Conservation (phyloP, 73 alveolate species). For the Paramecium sonneborni region DNA sequence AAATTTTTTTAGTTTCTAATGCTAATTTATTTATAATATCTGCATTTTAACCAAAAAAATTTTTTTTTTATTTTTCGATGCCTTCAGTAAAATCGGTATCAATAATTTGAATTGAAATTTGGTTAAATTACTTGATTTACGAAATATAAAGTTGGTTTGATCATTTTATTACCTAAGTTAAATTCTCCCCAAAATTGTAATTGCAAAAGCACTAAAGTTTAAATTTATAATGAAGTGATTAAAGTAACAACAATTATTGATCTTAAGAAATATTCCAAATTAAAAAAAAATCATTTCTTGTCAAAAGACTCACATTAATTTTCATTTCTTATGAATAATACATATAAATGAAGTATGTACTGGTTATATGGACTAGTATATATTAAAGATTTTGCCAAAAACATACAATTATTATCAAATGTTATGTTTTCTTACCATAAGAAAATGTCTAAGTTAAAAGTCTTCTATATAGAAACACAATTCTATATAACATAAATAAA, state of each 20-base stretch:
- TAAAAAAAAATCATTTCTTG: slow-evolving; percentile 15
- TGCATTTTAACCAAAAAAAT: neutral
- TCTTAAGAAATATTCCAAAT: slow-evolving; percentile 46
- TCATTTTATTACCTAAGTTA: no score
- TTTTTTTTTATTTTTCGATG: neutral
- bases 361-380: slow-evolving; percentile 10
- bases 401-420: slow-evolving; percentile 46
- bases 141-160: no score
- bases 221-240: neutral
- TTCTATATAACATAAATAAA: slow-evolving; percentile 33
- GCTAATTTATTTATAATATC: slow-evolving; percentile 35
- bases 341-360: neutral
- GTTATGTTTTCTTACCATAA: slow-evolving; percentile 49
- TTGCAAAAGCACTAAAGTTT: slow-evolving; percentile 24
- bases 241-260: slow-evolving; percentile 58
- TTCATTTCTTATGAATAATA: slow-evolving; percentile 29
- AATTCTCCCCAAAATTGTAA: neutral
- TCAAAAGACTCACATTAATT: slow-evolving; percentile 48
- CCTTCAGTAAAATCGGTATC: slow-evolving; percentile 8
- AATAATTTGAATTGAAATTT: no score
- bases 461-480: neutral
- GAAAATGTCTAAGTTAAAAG: slow-evolving; percentile 22
- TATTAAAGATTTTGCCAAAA: slow-evolving; percentile 47
- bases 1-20: neutral
- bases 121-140: no score